Base-by-base conservation (phyloP, 2,329 filamentous ascomycete genomes). In the Parascedosporium putredinis region DNA sequence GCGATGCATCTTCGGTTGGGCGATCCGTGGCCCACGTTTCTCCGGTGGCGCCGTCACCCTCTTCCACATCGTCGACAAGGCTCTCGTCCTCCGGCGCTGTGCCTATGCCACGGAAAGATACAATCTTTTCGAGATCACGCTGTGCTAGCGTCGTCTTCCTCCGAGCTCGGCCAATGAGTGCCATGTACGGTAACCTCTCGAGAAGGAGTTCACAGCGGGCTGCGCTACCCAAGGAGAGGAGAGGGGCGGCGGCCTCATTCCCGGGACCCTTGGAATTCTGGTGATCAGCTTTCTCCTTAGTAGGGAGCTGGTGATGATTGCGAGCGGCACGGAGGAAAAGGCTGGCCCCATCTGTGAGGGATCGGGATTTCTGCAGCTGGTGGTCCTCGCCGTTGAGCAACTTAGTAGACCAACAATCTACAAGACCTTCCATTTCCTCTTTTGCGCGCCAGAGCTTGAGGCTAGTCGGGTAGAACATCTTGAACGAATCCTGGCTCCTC, bases 391-490 rank as follows among this genome's bases (percentile, higher is more conserved):
- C 77, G 49, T 73, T 75, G 31, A 84, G 74, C 18, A 83, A 67
- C 46, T 74, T 76, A 1, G 75, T 71, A 1, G 82, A 79, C 75
- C 85, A 87, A 51, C 83, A 60, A 51, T 88, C 84, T 1, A 95
- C 69, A 1, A 88, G 64, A 1, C 79, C 81, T 53, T 88, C 84
- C 5, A 91, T 74, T 62, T 96, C 90, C 61, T 97, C 90, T 54
- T 80, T 84, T 50, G 81, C 77, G 52, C 84, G 78, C 88, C 90
- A 95, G 9, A 96, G 66, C 57, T 88, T 88, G 38, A 95, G 69
- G 50, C 85, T 88, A 0, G 82, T 82, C 0, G 93, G 93, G 60
- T 93, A 98, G 57, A 90, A 94, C 87, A 98, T 95, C 60, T 86
- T 90, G 67, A 83, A 84, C 1, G 85, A 78, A 59, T 89, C 86